Evolutionary conservation across 1,284 basidiomycete genomes (phyloP).

Genomic region (Sanghuangporus sanghuang): DNA sequence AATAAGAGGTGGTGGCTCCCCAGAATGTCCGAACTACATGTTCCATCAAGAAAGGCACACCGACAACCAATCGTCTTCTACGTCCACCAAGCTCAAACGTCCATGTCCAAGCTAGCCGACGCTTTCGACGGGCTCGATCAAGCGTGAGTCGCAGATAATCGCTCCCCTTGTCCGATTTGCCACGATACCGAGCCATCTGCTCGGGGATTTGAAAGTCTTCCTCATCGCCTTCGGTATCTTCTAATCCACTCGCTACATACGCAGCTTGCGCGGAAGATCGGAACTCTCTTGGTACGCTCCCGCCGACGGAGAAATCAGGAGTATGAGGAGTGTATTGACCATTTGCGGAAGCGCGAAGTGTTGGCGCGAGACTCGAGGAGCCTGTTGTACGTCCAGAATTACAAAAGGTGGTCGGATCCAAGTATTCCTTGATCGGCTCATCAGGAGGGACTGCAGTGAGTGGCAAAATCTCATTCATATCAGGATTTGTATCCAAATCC

Average conservation of each 20-base stretch:
- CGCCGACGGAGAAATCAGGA: background rate
- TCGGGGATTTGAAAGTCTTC: background rate
- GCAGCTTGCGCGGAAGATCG: background rate
- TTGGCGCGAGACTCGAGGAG: background rate
- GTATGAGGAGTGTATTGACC: background rate
- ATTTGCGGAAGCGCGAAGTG: background rate
- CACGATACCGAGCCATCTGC: background rate
- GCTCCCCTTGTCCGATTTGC: background rate
- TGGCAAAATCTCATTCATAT: background rate
- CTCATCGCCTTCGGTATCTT: slow-evolving; percentile 1
- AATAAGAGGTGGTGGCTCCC: background rate
- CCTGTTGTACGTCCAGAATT: background rate
- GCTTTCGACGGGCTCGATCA: background rate
- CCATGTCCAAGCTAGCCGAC: slow-evolving; percentile 10
- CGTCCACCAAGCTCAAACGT: slow-evolving; percentile 12
- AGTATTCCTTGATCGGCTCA: background rate
- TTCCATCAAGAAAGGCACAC: slow-evolving; percentile 7
- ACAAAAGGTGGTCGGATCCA: background rate
- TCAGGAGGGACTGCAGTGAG: background rate
- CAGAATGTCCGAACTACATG: background rate
- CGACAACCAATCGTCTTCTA: slow-evolving; percentile 8
- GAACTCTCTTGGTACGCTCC: background rate
- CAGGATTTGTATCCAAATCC: background rate
- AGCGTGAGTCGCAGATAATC: background rate
- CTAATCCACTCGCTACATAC: background rate